Conservation (phyloP, 768 basidiomycete species). For the Boletus coccyginus region DNA sequence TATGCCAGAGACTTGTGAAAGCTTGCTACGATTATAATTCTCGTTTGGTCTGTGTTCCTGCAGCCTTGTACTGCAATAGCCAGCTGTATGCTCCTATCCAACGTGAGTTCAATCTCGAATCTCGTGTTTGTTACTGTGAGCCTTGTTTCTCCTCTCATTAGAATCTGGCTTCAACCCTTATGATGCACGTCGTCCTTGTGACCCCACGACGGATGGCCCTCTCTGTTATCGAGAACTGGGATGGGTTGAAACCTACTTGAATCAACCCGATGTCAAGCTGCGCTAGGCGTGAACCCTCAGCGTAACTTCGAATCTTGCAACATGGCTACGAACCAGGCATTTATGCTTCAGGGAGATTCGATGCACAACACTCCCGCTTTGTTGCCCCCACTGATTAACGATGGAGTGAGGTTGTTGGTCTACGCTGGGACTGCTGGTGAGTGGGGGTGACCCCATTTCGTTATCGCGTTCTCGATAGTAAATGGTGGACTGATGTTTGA, state of each 20-base stretch:
- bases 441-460: too few species aligned
- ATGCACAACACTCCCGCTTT: constrained; percentile 80
- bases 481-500: too few species aligned
- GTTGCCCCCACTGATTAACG: constrained; percentile 76
- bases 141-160: constrained; percentile 22
- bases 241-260: constrained; percentile 91
- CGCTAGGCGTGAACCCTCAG: constrained; percentile 66
- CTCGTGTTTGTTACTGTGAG: not conserved
- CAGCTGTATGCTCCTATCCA: constrained; percentile 71
- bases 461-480: too few species aligned
- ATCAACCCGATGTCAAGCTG: constrained; percentile 68
- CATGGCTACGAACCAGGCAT: constrained; percentile 76
- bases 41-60: constrained; percentile 68
- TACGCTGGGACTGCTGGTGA: constrained; percentile 85
- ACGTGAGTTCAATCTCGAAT: constrained; percentile 41
- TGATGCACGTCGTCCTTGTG: constrained; percentile 77
- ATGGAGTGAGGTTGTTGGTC: constrained; percentile 80
- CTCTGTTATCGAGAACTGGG: constrained; percentile 78
- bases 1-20: constrained; percentile 71
- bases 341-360: constrained; percentile 79
- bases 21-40: constrained; percentile 64
- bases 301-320: constrained; percentile 70
- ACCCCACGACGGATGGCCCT: constrained; percentile 63
- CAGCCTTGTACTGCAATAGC: constrained; percentile 74
- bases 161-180: constrained; percentile 84